A percentile compares a stretch with the other conserved stretches of the same genome.
Conservation (phyloP, 108 stramenopile species). For the Nitzschia sp. region DNA sequence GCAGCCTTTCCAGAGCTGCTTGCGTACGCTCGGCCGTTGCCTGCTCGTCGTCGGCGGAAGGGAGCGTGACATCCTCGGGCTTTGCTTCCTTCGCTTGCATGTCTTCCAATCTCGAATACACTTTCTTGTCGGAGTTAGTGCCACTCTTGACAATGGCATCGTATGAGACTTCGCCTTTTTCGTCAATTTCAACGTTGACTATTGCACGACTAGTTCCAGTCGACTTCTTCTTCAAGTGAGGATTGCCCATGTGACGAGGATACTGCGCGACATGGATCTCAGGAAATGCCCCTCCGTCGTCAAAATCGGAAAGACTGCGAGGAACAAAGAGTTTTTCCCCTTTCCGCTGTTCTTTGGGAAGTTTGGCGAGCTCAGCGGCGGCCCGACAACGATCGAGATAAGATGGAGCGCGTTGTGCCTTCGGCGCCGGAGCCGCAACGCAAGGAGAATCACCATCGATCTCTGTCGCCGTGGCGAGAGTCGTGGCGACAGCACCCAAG, state of each 20-base stretch:
- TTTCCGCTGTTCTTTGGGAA: slow-evolving; percentile 68
- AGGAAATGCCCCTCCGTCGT: slow-evolving; percentile 98
- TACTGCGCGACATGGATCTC: slow-evolving; percentile 99
- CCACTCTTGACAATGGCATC: slow-evolving; percentile 96
- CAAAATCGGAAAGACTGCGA: slow-evolving; percentile 87
- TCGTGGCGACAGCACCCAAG: background rate
- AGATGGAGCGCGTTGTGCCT: slow-evolving; percentile 47
- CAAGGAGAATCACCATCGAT: background rate
- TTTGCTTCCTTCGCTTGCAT: slow-evolving; percentile 76
- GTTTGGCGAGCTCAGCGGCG: slow-evolving; percentile 59
- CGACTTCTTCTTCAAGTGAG: slow-evolving; percentile 50
- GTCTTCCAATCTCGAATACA: slow-evolving; percentile 85
- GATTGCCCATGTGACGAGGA: slow-evolving; percentile 98
- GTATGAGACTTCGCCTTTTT: slow-evolving; percentile 87
- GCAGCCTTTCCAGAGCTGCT: slow-evolving; percentile 80
- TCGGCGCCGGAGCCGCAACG: background rate
- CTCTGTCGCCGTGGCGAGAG: background rate
- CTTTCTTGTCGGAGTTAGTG: slow-evolving; percentile 87
- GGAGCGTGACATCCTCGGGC: slow-evolving; percentile 82
- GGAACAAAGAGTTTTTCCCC: slow-evolving; percentile 86
- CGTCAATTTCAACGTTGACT: slow-evolving; percentile 89
- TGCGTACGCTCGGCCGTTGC: slow-evolving; percentile 87
- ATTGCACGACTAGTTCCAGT: slow-evolving; percentile 58
- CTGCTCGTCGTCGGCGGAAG: slow-evolving; percentile 86
- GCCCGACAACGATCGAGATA: slow-evolving; percentile 75